Percentiles rank a stretch among this genome's conserved stretches.
These are phyloP conservation scores for Suillus brevipes DNA, from an alignment of 768 basidiomycete genomes.

Conservation along the genomic window DNA sequence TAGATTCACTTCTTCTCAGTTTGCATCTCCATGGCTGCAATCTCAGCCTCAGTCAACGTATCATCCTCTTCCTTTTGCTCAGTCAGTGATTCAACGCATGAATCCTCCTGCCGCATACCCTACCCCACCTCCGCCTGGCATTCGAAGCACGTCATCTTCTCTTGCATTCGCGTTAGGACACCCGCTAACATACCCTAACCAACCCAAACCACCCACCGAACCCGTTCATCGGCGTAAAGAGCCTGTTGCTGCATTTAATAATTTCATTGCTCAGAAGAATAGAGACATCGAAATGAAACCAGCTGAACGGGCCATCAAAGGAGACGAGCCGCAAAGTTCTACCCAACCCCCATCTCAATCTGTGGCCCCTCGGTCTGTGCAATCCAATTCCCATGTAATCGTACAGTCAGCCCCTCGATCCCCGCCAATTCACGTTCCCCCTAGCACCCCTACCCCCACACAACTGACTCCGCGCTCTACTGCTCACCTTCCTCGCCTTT, in stretches of 20 bases:
- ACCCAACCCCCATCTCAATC: constrained; percentile 11
- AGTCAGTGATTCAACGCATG: constrained; percentile 63
- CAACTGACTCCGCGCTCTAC: constrained; percentile 19
- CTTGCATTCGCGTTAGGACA: constrained; percentile 71
- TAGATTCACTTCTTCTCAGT: constrained; percentile 28
- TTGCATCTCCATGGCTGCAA: constrained; percentile 37
- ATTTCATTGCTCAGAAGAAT: constrained; percentile 60
- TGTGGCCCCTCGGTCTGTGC: constrained; percentile 18
- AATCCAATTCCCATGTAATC: not conserved
- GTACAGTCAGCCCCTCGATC: not conserved
- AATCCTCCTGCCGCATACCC: constrained; percentile 66
- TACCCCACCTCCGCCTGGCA: constrained; percentile 65
- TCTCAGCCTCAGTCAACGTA: constrained; percentile 49
- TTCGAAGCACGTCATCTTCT: constrained; percentile 69
- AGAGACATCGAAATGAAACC: constrained; percentile 39
- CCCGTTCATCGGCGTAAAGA: constrained; percentile 52
- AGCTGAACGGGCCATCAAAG: constrained; percentile 20
- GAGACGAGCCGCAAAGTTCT: constrained; percentile 21
- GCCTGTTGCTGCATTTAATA: constrained; percentile 63
- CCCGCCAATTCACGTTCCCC: not conserved
- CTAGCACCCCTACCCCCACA: constrained; percentile 18
- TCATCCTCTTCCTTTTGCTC: constrained; percentile 57
- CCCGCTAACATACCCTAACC: constrained; percentile 31
- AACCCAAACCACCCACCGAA: constrained; percentile 8
- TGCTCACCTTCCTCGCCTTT: constrained; percentile 52